Evolutionary conservation across 2,329 filamentous ascomycete species (phyloP).

Genomic region (Curvularia hawaiiensis): DNA sequence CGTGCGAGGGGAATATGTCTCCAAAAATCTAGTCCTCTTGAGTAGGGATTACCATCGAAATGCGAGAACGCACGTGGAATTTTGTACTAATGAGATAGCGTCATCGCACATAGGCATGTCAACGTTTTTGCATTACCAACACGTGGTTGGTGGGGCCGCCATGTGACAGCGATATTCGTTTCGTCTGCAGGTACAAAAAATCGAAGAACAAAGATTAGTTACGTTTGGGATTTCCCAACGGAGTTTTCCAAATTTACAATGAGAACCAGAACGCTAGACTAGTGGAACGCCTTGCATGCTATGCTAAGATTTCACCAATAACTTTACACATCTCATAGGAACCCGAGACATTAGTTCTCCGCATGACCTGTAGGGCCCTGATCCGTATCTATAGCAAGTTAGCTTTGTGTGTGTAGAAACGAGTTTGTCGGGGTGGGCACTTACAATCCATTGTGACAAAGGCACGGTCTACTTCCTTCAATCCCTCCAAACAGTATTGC

Average conservation of each 20-base stretch:
- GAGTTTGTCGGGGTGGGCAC: conserved; percentile 18
- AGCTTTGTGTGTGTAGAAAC: conserved; percentile 3
- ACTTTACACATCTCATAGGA: not conserved
- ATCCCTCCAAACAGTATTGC: conserved; percentile 65
- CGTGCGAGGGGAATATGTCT: not conserved
- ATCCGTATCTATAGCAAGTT: conserved; percentile 25
- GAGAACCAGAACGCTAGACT: not conserved
- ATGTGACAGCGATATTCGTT: not conserved
- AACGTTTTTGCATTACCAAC: not conserved
- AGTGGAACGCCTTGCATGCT: conserved; percentile 10
- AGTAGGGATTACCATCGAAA: not conserved
- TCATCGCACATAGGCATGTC: not conserved
- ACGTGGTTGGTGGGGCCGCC: not conserved
- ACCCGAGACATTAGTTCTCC: not conserved
- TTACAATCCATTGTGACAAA: conserved; percentile 59
- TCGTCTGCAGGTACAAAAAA: not conserved
- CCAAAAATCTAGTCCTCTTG: not conserved
- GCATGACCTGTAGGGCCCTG: conserved; percentile 36
- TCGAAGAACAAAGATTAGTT: not conserved
- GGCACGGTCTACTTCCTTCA: conserved; percentile 58
- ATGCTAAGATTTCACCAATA: not conserved
- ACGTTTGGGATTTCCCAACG: not conserved
- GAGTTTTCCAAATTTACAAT: not conserved
- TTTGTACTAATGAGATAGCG: not conserved
- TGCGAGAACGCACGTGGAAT: not conserved